Evolutionary conservation across 768 basidiomycete genomes (phyloP).

Genomic region (Naematelia encephala): DNA sequence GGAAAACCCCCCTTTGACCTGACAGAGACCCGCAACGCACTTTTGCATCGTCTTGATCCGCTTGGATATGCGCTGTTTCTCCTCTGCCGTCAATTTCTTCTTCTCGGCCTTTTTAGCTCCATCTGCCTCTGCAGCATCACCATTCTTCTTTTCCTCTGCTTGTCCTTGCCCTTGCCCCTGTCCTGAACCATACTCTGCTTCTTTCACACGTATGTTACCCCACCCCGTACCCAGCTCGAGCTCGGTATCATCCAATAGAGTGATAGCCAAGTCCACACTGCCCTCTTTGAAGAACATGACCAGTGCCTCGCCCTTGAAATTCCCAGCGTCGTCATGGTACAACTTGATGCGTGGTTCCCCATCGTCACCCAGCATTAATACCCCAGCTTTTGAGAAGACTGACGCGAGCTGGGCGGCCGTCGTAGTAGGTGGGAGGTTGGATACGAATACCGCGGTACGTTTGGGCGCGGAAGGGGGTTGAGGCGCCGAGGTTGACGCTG

Average conservation of each 20-base stretch:
- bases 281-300: conserved; percentile 98
- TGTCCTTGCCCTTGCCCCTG: conserved; percentile 19
- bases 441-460: conserved; percentile 89
- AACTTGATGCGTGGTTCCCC: conserved; percentile 92
- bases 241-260: conserved; percentile 86
- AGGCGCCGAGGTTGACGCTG: conserved; percentile 38
- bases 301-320: conserved; percentile 89
- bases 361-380: conserved; percentile 87
- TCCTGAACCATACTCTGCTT: conserved; percentile 41
- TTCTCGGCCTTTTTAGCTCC: conserved; percentile 36
- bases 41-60: conserved; percentile 51
- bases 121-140: conserved; percentile 38
- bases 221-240: conserved; percentile 74
- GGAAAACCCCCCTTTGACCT: neutral
- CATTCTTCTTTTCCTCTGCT: conserved; percentile 69
- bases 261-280: conserved; percentile 79
- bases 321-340: conserved; percentile 81
- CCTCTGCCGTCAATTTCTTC: conserved; percentile 49
- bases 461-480: conserved; percentile 62
- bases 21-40: conserved; percentile 54
- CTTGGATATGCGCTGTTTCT: conserved; percentile 48
- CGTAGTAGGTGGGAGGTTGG: conserved; percentile 72
- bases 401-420: conserved; percentile 71
- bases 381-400: conserved; percentile 86
- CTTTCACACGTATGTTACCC: conserved; percentile 48